Evolutionary conservation across 306 rosid species (phyloP), one percentile per base, ranked within the genome.

Genomic region (Vigna nakashimae): DNA sequence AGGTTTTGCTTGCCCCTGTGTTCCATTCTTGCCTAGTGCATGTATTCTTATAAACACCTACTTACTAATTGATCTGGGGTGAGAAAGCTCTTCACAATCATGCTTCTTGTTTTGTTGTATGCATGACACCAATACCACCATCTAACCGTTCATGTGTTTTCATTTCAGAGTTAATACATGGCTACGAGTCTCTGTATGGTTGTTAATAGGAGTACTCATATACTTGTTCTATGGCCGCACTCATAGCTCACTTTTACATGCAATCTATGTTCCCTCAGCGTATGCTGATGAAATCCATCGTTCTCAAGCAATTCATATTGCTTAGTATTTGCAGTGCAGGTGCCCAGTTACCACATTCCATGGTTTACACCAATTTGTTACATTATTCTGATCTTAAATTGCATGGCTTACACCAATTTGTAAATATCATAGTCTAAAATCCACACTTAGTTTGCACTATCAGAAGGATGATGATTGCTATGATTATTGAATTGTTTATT

Each of bases 1-100:
- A 91, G 91, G 96, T 79, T 91, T 91, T 79, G 84, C 65, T 69
- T 89, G 96, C 80, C 91, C 96, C 38, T 85, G 83, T 75, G 89
- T 91, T 68, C 96, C 96, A 38, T 89, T 87, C 85, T 59, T 91
- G 49, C 96, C 91, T 56, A 89, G 90, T 60, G 83, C 89, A 63
- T 87, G 91, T 81, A 86, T 91, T 84, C 90, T 91, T 56, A 81
- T 87, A 78, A 91, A 91, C 82, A 84, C 91, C 75, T 91, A 87
- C 85, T 65, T 91, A 22, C 82, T 91, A 7, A 83, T 87, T 79
- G 88, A 81, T 82, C 96, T 91, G 46, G 91, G 96, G 93, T 89
- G 82, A 89, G 90, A 71, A 32, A n/a, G 59, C 66, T 78, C 26
- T 48, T 30, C 34, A 57, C 76, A 72, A 45, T 18, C 34, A 62